Percentiles rank a stretch among this genome's conserved stretches.
These are phyloP conservation scores for Coffea eugenioides DNA, from an alignment of 257 asterid species.

Conservation along the genomic window DNA sequence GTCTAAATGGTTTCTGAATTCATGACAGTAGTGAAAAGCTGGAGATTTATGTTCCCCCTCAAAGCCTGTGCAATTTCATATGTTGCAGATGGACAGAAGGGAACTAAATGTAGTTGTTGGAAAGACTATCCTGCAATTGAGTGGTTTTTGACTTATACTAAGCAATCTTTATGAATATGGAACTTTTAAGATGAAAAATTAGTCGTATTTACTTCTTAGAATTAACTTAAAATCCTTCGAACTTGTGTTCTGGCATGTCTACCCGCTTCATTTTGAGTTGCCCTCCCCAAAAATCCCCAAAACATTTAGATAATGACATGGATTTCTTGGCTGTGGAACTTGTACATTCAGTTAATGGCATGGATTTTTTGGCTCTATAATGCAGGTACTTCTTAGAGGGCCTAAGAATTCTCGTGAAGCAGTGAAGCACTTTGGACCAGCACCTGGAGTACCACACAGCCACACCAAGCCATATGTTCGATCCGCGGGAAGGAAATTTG, in stretches of 20 bases:
- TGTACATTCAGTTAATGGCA: neutral
- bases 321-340: neutral
- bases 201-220: neutral
- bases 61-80: neutral
- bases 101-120: neutral
- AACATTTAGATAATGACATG: too few species aligned
- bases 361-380: neutral
- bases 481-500: conserved; percentile 90
- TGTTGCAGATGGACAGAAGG: neutral
- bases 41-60: conserved; percentile 1
- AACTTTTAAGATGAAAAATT: neutral
- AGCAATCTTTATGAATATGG: neutral
- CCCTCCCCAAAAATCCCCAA: too few species aligned
- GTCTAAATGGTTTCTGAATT: neutral
- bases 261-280: neutral
- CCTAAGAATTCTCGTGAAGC: conserved; percentile 90
- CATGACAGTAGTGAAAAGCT: neutral
- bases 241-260: neutral
- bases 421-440: conserved; percentile 98
- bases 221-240: neutral
- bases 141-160: neutral
- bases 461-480: conserved; percentile 94
- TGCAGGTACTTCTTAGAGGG: conserved; percentile 85
- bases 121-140: neutral
- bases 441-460: conserved; percentile 98